These are phyloP conservation scores for Hypsizygus marmoreus DNA, from an alignment of 768 basidiomycete species.

Conservation along the genomic window DNA sequence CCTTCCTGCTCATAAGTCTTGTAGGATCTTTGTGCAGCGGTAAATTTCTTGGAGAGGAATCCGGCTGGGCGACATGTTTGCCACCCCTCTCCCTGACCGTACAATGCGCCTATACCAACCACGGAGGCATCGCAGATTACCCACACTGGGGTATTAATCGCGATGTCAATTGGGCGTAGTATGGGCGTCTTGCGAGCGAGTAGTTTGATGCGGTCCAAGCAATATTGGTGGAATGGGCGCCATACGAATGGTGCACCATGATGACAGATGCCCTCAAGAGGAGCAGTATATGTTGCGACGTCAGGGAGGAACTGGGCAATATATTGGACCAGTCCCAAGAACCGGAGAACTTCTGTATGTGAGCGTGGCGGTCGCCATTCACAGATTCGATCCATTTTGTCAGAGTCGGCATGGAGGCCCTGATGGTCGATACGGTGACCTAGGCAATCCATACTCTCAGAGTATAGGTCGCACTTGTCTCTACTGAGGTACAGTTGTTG, in stretches of 20 bases:
- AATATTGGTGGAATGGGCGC: constrained; percentile 23
- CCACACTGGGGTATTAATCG: background rate
- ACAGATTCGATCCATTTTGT: constrained; percentile 24
- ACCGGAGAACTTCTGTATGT: constrained; percentile 26
- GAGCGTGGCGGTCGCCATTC: constrained; percentile 15
- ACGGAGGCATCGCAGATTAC: background rate
- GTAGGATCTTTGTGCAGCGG: no score
- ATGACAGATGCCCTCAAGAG: constrained; percentile 23
- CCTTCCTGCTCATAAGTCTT: no score
- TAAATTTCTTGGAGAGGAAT: no score
- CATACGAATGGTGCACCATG: constrained; percentile 30
- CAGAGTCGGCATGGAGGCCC: constrained; percentile 27
- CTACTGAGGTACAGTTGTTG: background rate
- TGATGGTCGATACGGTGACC: constrained; percentile 31
- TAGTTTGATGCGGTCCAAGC: constrained; percentile 25
- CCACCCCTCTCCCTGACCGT: no score
- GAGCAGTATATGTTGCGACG: constrained; percentile 23
- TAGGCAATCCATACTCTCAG: constrained; percentile 24
- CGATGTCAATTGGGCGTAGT: background rate
- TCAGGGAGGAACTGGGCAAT: constrained; percentile 33
- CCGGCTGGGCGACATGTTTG: no score
- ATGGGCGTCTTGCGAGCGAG: background rate
- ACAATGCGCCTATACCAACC: constrained; percentile 1
- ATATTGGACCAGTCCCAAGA: constrained; percentile 35
- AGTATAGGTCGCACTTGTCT: constrained; percentile 13